These are phyloP conservation scores for Plantago ovata DNA, from an alignment of 257 asterid genomes.

Conservation along the genomic window DNA sequence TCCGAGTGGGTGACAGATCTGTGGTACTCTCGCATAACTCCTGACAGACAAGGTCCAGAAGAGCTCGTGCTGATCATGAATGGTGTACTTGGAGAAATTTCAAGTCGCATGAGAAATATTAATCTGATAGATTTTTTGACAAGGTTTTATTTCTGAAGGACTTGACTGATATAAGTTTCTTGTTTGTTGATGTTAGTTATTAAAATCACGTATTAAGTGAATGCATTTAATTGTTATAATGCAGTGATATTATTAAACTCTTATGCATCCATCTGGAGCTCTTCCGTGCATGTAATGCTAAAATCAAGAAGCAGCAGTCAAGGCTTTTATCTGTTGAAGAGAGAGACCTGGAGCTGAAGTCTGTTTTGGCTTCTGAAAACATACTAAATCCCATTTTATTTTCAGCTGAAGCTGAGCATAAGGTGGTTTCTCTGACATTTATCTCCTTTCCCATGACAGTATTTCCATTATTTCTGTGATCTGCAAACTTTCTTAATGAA, in stretches of 20 bases:
- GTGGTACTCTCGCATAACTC: constrained; percentile 92
- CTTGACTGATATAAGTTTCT: constrained; percentile 25
- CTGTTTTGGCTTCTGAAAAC: constrained; percentile 74
- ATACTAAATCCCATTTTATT: constrained; percentile 86
- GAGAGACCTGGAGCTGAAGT: constrained; percentile 61
- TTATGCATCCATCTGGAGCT: constrained; percentile 67
- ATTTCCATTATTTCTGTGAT: constrained; percentile 16
- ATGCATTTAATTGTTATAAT: constrained; percentile 26
- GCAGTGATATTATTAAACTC: constrained; percentile 72
- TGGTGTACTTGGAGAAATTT: constrained; percentile 77
- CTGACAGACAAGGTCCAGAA: constrained; percentile 88
- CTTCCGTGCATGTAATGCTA: constrained; percentile 61
- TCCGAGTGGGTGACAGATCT: constrained; percentile 97
- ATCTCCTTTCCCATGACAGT: constrained; percentile 15
- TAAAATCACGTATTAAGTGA: constrained; percentile 19
- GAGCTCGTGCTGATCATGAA: constrained; percentile 87
- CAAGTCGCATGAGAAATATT: constrained; percentile 72
- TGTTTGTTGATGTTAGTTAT: constrained; percentile 13
- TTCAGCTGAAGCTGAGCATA: constrained; percentile 97
- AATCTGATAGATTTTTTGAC: constrained; percentile 87
- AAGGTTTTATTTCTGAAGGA: constrained; percentile 46
- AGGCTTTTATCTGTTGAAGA: constrained; percentile 58
- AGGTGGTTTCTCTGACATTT: constrained; percentile 45
- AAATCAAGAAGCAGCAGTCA: constrained; percentile 55
- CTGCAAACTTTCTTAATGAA: constrained; percentile 21